Base-by-base conservation (phyloP, 2,329 filamentous ascomycete species). In the Trichoderma sp. region DNA sequence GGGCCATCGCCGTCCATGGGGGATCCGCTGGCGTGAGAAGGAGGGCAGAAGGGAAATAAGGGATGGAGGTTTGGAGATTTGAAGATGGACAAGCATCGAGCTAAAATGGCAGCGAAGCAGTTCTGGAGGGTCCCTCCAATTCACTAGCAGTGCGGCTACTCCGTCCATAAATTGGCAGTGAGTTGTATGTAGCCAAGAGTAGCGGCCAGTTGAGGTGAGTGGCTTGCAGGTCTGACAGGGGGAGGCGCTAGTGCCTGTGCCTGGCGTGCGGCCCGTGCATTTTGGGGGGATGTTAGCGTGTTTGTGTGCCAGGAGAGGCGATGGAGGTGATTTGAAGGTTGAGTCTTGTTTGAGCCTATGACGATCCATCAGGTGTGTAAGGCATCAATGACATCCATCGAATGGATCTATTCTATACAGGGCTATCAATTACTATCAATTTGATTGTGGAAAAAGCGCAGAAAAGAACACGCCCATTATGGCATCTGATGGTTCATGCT, bases 211-310 rank as follows among this genome's bases (percentile, higher is more conserved):
- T 17, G 36, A 8, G 9, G 63, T 32, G 47, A 53, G 63, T 57
- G 30, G 63, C 63, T 55, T 66, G 63, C 63, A 57, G 59, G 63
- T 32, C 43, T 28, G 63, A n/a, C 30, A 34, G 32, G 63, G 63
- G 63, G 13, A 11, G 12, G n/a, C 47, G 63, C 63, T 66, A 66
- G 63, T 66, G 63, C 63, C 63, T 66, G 63, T 28, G 63, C 63
- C 63, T 63, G 36, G 39, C 15, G 61, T 39, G 23, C 20, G 34
- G 61, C 23, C 61, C 61, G 53, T 63, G 61, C 6, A 28, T 26
- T n/a, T 63, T 47, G 36, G 63, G 63, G 63, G 43, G 12, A 20
- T 50, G 28, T 47, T 55, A 57, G 63, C 32, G 63, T 34, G 13
- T 17, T 39, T 28, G 62, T 26, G 43, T 32, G 39, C n/a, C 17